phyloP scores from a whole-genome alignment of 768 basidiomycete genomes.

The Boletus subparvulus region DNA sequence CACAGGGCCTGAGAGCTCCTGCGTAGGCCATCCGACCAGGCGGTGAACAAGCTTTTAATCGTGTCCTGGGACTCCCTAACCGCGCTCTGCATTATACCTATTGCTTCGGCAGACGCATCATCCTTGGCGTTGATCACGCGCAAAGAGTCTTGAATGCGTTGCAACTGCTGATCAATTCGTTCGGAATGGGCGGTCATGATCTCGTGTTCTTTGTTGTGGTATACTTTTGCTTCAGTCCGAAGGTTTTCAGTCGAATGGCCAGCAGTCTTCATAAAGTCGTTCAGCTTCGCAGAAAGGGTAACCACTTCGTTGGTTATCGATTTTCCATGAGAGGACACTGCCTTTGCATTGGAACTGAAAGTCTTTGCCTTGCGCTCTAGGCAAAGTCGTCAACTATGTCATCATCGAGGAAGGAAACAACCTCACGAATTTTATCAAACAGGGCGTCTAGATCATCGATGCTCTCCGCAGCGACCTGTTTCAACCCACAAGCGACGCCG shows the following conservation, averaged over 20 bases:
- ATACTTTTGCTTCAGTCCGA: conserved; percentile 53
- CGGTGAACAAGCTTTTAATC: conserved; percentile 49
- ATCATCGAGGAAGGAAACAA: background rate
- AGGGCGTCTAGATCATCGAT: conserved; percentile 67
- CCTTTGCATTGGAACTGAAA: conserved; percentile 62
- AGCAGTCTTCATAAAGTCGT: conserved; percentile 59
- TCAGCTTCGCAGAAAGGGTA: conserved; percentile 55
- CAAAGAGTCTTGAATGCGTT: conserved; percentile 52
- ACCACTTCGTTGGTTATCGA: conserved; percentile 55
- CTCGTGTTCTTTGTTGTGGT: conserved; percentile 56
- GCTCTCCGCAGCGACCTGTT: conserved; percentile 63
- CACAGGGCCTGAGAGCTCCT: conserved; percentile 49
- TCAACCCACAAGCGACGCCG: conserved; percentile 68
- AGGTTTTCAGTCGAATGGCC: conserved; percentile 54
- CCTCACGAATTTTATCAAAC: conserved; percentile 81
- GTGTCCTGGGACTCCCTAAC: conserved; percentile 54
- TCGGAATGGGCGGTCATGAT: conserved; percentile 49
- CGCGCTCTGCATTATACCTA: conserved; percentile 45
- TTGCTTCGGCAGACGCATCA: conserved; percentile 50
- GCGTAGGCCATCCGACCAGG: conserved; percentile 58
- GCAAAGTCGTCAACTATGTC: conserved; percentile 7
- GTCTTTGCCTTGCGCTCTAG: conserved; percentile 72
- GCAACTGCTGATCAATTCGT: conserved; percentile 57
- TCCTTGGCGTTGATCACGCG: conserved; percentile 57
- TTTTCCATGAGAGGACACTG: conserved; percentile 61